A percentile compares a stretch with the other conserved stretches of the same genome.
phyloP scores from a whole-genome alignment of 1,139 yeast genomes.

The Geotrichum macrosporum region DNA sequence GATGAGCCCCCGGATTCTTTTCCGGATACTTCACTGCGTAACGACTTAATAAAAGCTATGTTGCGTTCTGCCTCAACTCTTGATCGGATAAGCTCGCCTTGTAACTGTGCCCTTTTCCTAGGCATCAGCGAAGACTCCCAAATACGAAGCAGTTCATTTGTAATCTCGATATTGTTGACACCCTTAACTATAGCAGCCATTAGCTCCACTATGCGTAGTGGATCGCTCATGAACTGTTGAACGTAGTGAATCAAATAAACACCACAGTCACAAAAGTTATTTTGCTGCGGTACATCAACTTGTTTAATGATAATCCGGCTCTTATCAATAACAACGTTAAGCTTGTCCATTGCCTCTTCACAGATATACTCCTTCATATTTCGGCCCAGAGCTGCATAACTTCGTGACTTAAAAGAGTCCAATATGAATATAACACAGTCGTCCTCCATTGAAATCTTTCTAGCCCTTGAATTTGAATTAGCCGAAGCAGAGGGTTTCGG shows the following conservation, averaged over 20 bases:
- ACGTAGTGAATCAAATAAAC: conserved; percentile 82
- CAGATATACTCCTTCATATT: conserved; percentile 63
- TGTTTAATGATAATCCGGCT: conserved; percentile 42
- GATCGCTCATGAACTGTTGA: conserved; percentile 55
- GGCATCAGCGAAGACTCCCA: conserved; percentile 22
- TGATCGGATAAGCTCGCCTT: conserved; percentile 6
- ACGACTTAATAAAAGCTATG: background rate
- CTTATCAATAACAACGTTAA: conserved; percentile 47
- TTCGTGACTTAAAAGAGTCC: conserved; percentile 55
- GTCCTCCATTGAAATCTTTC: conserved; percentile 3
- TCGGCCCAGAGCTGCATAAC: conserved; percentile 36
- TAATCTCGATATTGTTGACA: background rate
- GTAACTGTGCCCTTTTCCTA: conserved; percentile 8
- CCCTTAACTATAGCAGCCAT: conserved; percentile 40
- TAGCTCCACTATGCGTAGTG: conserved; percentile 47
- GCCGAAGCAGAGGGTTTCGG: background rate
- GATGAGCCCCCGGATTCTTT: background rate
- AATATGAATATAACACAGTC: conserved; percentile 54
- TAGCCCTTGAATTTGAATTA: background rate
- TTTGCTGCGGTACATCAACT: conserved; percentile 75
- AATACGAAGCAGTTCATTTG: conserved; percentile 21
- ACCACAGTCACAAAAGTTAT: conserved; percentile 92
- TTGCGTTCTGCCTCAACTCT: conserved; percentile 1
- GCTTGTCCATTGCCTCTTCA: conserved; percentile 65
- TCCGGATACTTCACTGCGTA: background rate